Evolutionary conservation across 805 yeast genomes (phyloP), one percentile per base, ranked within the genome.

Genomic region (Sugiyamaella smithiae): DNA sequence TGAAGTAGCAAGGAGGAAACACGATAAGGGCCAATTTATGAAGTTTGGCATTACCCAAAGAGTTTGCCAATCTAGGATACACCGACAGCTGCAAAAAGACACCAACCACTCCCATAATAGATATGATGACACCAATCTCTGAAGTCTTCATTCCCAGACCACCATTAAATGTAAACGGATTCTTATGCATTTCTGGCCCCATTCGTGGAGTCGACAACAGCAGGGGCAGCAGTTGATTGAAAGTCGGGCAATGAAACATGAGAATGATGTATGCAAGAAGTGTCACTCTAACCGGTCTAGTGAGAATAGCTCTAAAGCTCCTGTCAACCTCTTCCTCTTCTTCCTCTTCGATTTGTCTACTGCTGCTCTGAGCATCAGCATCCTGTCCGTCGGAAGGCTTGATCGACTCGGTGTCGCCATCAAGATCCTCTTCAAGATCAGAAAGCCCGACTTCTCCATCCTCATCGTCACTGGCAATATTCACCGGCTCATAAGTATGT

Each of bases 31-130:
- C 67, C 1, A 64, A 45, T 43, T 76, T 65, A 57, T 71, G 77
- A 17, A 75, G 68, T 5, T 63, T 59, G 28, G 80, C 67, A 17
- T 78, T 69, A 35, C 73, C 73, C 51, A 70, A 69, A 46, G 65
- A 66, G 44, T 79, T 64, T 51, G 80, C 82, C 16, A 79, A 62
- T 25, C 63, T 61, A 1, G 84, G 84, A 59, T 74, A 78, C 2
- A 78, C 57, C 33, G 78, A 62, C 40, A 78, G 53, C 20, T 80
- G 75, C 37, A 76, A 64, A 35, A 74, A 53, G 12, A 75, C 73
- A 3, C 82, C 83, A 31, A 75, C 64, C n/a, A 74, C 58, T n/a
- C 83, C 84, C 1, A 80, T 72, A 1, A 71, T 53, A 4, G 83
- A 76, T 33, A 78, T 63, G 41, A 80, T 58, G 2, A 69, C 57